These are phyloP conservation scores for Phytopythium cucurbitacearum DNA, from an alignment of 352 stramenopile species.

Conservation along the genomic window DNA sequence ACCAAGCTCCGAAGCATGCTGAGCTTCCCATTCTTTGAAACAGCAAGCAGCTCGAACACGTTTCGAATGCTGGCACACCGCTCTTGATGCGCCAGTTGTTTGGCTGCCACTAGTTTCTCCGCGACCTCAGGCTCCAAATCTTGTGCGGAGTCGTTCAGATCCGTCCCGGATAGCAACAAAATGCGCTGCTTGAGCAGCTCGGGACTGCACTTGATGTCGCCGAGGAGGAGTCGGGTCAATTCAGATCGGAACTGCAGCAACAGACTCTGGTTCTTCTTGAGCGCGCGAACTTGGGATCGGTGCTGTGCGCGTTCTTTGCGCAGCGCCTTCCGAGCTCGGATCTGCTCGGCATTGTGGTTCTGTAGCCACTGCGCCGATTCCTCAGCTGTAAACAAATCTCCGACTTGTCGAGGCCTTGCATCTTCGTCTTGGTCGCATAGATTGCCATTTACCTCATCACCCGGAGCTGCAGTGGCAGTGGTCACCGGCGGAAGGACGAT, in stretches of 20 bases:
- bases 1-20: constrained; percentile 60
- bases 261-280: constrained; percentile 40
- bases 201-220: constrained; percentile 40
- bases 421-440: not conserved
- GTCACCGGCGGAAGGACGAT: constrained; percentile 25
- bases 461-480: not conserved
- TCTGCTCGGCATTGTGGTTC: constrained; percentile 36
- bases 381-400: constrained; percentile 43
- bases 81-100: constrained; percentile 8
- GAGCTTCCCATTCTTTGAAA: constrained; percentile 25
- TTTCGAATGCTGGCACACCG: constrained; percentile 41
- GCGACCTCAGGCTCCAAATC: constrained; percentile 48
- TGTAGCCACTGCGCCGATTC: constrained; percentile 43
- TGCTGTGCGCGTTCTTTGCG: constrained; percentile 34
- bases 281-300: constrained; percentile 29
- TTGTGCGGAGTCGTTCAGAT: constrained; percentile 5
- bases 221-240: constrained; percentile 40
- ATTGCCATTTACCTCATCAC: not conserved
- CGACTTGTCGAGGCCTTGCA: constrained; percentile 20
- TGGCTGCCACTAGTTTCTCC: constrained; percentile 34
- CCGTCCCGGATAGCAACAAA: constrained; percentile 29
- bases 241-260: constrained; percentile 40
- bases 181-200: constrained; percentile 57
- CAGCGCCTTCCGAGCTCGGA: constrained; percentile 28
- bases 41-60: constrained; percentile 45